Evolutionary conservation across 805 yeast genomes (phyloP).

Genomic region (Zygotorulaspora danielsina): DNA sequence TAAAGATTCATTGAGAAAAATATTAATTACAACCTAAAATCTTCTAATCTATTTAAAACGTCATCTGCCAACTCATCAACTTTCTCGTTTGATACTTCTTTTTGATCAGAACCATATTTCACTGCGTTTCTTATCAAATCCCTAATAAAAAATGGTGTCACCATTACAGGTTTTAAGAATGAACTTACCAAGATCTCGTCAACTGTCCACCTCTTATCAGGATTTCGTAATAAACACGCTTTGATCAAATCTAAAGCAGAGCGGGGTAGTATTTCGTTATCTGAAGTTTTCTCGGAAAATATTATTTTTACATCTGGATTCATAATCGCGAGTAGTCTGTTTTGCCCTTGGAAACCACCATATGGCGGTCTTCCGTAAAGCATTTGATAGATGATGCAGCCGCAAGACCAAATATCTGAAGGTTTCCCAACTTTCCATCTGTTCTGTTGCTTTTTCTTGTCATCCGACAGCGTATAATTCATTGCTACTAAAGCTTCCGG

Average conservation of each 20-base stretch:
- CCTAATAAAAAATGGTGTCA: conserved; percentile 59
- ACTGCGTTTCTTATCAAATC: conserved; percentile 76
- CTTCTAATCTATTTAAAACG: conserved; percentile 49
- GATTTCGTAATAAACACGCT: conserved; percentile 68
- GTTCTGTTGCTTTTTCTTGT: conserved; percentile 21
- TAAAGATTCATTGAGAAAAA: not conserved
- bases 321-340: conserved; percentile 77
- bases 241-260: conserved; percentile 68
- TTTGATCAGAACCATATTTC: conserved; percentile 56
- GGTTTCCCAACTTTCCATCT: conserved; percentile 85
- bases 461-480: conserved; percentile 35
- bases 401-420: conserved; percentile 97
- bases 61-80: conserved; percentile 49
- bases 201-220: conserved; percentile 60
- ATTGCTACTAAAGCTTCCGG: conserved; percentile 83
- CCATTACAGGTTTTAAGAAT: conserved; percentile 71
- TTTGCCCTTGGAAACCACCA: conserved; percentile 70
- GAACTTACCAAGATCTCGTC: conserved; percentile 56
- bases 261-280: conserved; percentile 59
- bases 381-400: conserved; percentile 94
- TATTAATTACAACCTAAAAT: conserved; percentile 24
- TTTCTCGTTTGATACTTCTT: conserved; percentile 41
- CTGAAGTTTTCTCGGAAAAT: conserved; percentile 61
- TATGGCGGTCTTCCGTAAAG: conserved; percentile 91
- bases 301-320: conserved; percentile 70